Conservation (phyloP, 1,139 yeast genomes). For the Debaryomyces nepalensis region DNA sequence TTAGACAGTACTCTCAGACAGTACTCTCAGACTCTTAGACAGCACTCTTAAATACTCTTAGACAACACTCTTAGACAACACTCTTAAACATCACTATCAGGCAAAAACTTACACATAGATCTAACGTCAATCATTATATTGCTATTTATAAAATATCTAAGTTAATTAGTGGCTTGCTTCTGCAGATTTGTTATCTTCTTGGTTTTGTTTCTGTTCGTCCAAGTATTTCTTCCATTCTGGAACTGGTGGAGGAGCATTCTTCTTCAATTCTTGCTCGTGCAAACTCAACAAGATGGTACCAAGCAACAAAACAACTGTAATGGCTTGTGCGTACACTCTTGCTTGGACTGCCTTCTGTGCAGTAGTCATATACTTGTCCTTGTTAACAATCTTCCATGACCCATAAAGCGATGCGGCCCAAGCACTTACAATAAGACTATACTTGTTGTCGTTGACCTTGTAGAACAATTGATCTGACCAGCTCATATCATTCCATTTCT, state of each 20-base stretch:
- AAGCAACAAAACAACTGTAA: conserved; percentile 65
- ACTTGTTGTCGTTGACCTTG: conserved; percentile 60
- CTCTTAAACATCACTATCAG: too few relatives aligned
- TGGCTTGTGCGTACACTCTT: conserved; percentile 88
- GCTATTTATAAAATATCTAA: too few relatives aligned
- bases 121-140: too few relatives aligned
- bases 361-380: conserved; percentile 71
- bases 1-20: too few relatives aligned
- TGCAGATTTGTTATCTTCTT: too few relatives aligned
- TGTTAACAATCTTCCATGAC: conserved; percentile 73
- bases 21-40: too few relatives aligned
- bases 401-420: conserved; percentile 92
- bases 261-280: conserved; percentile 54
- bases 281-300: conserved; percentile 64
- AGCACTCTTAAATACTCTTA: too few relatives aligned
- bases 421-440: conserved; percentile 70
- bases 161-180: background rate
- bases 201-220: conserved; percentile 21
- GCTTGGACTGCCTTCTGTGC: conserved; percentile 89
- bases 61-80: too few relatives aligned
- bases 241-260: conserved; percentile 34
- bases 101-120: too few relatives aligned
- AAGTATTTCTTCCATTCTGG: conserved; percentile 42
- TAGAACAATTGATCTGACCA: conserved; percentile 46
- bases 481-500: conserved; percentile 51